Evolutionary conservation across 176 grass and related monocot species (phyloP), one percentile per base, ranked within the genome.

Genomic region (Aegilops longissima): DNA sequence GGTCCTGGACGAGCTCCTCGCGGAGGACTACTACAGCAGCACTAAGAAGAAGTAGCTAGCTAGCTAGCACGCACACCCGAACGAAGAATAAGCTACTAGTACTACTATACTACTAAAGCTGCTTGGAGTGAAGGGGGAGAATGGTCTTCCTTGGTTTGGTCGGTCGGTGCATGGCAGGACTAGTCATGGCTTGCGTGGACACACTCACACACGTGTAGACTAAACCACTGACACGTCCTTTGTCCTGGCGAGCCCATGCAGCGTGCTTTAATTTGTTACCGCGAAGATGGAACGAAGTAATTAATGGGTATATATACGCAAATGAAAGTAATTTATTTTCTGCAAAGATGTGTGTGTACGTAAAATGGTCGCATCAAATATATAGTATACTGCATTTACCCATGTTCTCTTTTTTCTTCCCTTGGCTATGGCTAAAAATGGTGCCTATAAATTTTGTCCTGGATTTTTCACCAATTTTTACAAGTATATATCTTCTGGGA

Each of bases 1-100:
- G 78, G 64, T 94, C 61, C 30, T 97, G 21, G 95, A 97, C 8
- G 90, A 94, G 20, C 14, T 93, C 20, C 89, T 91, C 67, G 82
- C 61, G 5, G 75, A 92, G 45, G 65, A 89, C 70, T 69, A 90
- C 58, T 76, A 89, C 83, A 66, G 45, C 47, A 14, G 6, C 13
- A 75, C 4, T 5, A 88, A 70, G 51, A 27, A 88, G 18, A 76
- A 77, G 17, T 56, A 54, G 45, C 45, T 45, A 45, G 10, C 30
- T 88, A 73, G 66, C 65, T 9, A 16, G 66, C 30, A 12, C 4
- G 61, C 10, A 63, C 23, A 64, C 21, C 18, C 8, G 4, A 72
- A 42, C 3, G 64, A 66, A 66, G 35, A 72, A 72, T 72, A 72
- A 72, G 35, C 18, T 70, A 18, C 49, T 49, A 35, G 12, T 12